These are phyloP conservation scores for Calonectria leucothoes DNA, from an alignment of 2,329 filamentous ascomycete species.

Conservation along the genomic window DNA sequence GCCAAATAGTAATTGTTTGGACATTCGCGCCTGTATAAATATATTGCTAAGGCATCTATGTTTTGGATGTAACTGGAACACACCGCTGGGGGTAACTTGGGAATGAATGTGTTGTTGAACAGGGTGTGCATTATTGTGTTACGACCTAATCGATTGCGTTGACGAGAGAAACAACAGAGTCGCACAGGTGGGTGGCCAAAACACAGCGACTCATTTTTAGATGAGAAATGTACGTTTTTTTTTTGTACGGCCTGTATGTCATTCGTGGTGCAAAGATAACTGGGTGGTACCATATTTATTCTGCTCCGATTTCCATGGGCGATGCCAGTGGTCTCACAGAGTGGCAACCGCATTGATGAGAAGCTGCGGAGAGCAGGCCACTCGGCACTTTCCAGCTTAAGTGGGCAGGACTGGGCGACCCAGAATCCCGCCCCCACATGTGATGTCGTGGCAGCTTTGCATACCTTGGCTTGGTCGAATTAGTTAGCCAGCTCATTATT, in stretches of 20 bases:
- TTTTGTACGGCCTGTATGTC: neutral
- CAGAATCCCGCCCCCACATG: constrained; percentile 5
- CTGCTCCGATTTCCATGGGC: neutral
- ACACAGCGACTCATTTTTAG: neutral
- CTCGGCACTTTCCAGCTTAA: neutral
- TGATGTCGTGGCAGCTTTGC: constrained; percentile 23
- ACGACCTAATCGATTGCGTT: neutral
- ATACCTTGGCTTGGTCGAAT: neutral
- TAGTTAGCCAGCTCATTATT: constrained; percentile 3
- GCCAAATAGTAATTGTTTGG: neutral
- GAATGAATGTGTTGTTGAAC: neutral
- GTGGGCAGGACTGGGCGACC: neutral
- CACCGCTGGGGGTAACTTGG: neutral
- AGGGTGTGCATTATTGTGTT: neutral
- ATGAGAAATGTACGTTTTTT: neutral
- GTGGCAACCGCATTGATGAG: neutral
- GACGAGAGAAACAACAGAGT: neutral
- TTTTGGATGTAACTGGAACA: neutral
- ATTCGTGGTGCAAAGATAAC: neutral
- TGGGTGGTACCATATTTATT: neutral
- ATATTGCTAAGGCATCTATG: neutral
- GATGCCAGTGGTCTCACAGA: neutral
- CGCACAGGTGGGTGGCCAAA: neutral
- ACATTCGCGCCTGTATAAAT: neutral
- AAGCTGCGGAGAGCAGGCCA: neutral